Base-by-base conservation (phyloP, 108 stramenopile species). In the Epithemia pelagica region DNA sequence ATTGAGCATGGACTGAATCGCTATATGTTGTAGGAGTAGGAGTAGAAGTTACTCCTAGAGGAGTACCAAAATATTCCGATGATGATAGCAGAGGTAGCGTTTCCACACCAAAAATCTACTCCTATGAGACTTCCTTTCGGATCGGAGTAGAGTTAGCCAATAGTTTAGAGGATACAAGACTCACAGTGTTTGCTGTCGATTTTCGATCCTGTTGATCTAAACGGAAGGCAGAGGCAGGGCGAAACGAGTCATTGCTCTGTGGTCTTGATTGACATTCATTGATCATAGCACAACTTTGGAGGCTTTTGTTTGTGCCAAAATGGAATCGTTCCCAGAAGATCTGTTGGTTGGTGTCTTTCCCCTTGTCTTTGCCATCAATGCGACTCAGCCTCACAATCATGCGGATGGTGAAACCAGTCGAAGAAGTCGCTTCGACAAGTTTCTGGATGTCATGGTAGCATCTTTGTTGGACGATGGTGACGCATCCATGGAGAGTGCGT, bases 281-380 rank as follows among this genome's bases (percentile, higher is more conserved):
- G 20, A 52, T 52, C 52, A 52, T 19, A 20, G 20, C 18, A 52
- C 52, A 52, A 19, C 20, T 52, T 52, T 52, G 15, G 52, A 15
- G 52, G 52, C 58, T 15, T n/a, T 19, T n/a, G 15, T 59, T 15
- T 22, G 23, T n/a, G 19, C 18, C 8, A 57, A 52, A 2, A 85
- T 85, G 83, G 83, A 85, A 30, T 73, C 64, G 5, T 78, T 75
- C 59, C 83, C 79, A 30, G 75, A 71, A 20, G 80, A 81, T 37
- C 52, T 80, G 31, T 26, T 85, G 28, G 71, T 74, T 30, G 83
- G 83, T 18, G 83, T 78, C 33, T 80, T 68, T 54, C 83, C 83
- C 0, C 57, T 85, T n/a, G 72, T 85, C 22, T 85, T 85, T 73
- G 80, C 79, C 24, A 77, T 81, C 31, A 76, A 85, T 70, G 74